These are phyloP conservation scores for Hemileccinum impolitum DNA, from an alignment of 768 basidiomycete genomes.

Conservation along the genomic window DNA sequence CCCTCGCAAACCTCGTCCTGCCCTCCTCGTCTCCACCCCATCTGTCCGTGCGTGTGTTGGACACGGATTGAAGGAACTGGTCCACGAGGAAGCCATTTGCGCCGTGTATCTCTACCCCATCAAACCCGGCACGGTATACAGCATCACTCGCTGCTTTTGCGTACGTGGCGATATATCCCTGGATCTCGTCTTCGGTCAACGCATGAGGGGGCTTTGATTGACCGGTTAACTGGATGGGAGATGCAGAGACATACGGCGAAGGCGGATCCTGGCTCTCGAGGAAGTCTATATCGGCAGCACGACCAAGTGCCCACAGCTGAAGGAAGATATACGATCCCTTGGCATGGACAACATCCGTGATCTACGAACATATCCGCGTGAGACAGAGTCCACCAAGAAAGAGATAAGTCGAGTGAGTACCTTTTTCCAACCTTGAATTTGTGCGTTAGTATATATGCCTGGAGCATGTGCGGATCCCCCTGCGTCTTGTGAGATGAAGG, in stretches of 20 bases:
- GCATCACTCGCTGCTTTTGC: slow-evolving; percentile 32
- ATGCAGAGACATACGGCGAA: slow-evolving; percentile 34
- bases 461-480: slow-evolving; percentile 43
- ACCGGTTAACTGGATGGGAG: slow-evolving; percentile 24
- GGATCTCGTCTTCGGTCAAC: slow-evolving; percentile 30
- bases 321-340: slow-evolving; percentile 43
- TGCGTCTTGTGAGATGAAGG: slow-evolving; percentile 46
- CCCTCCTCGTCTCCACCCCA: slow-evolving; percentile 64
- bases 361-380: slow-evolving; percentile 28
- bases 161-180: slow-evolving; percentile 28
- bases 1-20: slow-evolving; percentile 43
- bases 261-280: slow-evolving; percentile 36
- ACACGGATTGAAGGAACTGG: slow-evolving; percentile 43
- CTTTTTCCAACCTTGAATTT: slow-evolving; percentile 49
- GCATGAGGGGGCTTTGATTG: slow-evolving; percentile 14
- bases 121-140: slow-evolving; percentile 39
- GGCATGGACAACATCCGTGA: slow-evolving; percentile 55
- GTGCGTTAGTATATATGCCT: slow-evolving; percentile 34
- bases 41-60: slow-evolving; percentile 47
- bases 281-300: slow-evolving; percentile 35
- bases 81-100: slow-evolving; percentile 50
- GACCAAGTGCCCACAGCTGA: slow-evolving; percentile 56
- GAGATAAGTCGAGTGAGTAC: slow-evolving; percentile 17
- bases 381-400: not conserved
- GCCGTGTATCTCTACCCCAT: slow-evolving; percentile 43